Conservation (phyloP, 768 basidiomycete species). For the Leucocoprinus sp. region DNA sequence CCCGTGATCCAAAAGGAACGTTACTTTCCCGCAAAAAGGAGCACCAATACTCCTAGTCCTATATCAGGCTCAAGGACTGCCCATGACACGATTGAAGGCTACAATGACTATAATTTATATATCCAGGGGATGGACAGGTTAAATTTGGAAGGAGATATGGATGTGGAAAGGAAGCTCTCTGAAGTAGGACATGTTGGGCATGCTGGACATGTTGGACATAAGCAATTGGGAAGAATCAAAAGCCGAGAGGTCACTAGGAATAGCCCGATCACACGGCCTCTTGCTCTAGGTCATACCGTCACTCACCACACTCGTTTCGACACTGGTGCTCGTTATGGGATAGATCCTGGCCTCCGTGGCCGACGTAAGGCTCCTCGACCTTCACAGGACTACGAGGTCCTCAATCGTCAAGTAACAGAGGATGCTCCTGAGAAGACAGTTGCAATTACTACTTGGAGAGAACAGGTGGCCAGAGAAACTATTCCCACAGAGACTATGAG, state of each 20-base stretch:
- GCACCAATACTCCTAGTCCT: slow-evolving; percentile 12
- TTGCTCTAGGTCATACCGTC: not conserved
- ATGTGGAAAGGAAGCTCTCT: slow-evolving; percentile 3
- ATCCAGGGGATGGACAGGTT: slow-evolving; percentile 25
- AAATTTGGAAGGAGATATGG: slow-evolving; percentile 12
- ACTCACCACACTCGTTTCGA: slow-evolving; percentile 15
- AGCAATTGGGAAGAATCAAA: slow-evolving; percentile 13
- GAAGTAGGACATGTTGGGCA: not conserved
- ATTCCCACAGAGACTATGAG: slow-evolving; percentile 31
- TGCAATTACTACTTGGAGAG: slow-evolving; percentile 49
- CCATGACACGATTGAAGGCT: slow-evolving; percentile 23
- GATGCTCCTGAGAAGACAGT: slow-evolving; percentile 44
- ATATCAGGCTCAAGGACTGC: slow-evolving; percentile 7
- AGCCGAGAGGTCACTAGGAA: slow-evolving; percentile 7
- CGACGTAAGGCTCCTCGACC: slow-evolving; percentile 17
- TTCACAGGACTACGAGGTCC: slow-evolving; percentile 35
- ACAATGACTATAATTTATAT: slow-evolving; percentile 26
- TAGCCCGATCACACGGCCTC: slow-evolving; percentile 1
- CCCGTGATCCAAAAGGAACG: slow-evolving; percentile 2
- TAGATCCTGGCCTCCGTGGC: not conserved
- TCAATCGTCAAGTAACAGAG: slow-evolving; percentile 34
- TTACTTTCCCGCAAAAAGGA: slow-evolving; percentile 8
- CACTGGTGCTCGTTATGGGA: slow-evolving; percentile 13
- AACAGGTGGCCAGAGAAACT: slow-evolving; percentile 38
- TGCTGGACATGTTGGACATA: not conserved